These are phyloP conservation scores for Skeletonema grethae DNA, from an alignment of 108 stramenopile species.

Conservation along the genomic window DNA sequence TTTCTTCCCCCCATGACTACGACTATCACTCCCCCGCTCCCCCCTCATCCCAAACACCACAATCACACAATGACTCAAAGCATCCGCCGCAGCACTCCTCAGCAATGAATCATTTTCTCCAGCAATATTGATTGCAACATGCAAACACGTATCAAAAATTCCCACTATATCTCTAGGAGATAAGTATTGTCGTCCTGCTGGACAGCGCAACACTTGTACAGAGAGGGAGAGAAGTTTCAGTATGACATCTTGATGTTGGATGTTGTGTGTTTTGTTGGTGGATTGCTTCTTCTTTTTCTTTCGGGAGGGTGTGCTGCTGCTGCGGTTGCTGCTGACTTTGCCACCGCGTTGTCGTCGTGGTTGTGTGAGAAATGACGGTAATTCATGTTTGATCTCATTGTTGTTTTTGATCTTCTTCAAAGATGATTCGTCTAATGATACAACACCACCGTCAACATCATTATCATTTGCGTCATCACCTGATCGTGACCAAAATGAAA, in stretches of 20 bases:
- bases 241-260: slow-evolving; percentile 75
- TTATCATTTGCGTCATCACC: not conserved
- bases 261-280: not conserved
- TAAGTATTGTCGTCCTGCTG: slow-evolving; percentile 35
- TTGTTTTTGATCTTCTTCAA: not conserved
- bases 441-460: not conserved
- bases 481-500: slow-evolving; percentile 34
- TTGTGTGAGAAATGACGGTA: slow-evolving; percentile 32
- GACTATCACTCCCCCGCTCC: not conserved
- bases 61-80: slow-evolving; percentile 73
- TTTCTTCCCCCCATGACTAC: not conserved
- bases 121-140: slow-evolving; percentile 49
- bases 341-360: slow-evolving; percentile 15
- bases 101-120: slow-evolving; percentile 64
- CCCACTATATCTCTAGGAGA: slow-evolving; percentile 54
- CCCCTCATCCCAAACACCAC: slow-evolving; percentile 66
- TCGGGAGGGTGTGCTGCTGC: not conserved
- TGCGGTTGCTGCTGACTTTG: not conserved
- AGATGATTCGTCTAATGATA: not conserved
- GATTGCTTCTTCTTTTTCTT: no score
- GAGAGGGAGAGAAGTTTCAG: slow-evolving; percentile 74
- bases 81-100: slow-evolving; percentile 79
- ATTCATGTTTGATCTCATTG: not conserved
- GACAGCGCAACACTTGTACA: slow-evolving; percentile 71
- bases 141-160: slow-evolving; percentile 75